phyloP scores from a whole-genome alignment of 495 filamentous ascomycete species.

The Astrothelium subdiscretum region DNA sequence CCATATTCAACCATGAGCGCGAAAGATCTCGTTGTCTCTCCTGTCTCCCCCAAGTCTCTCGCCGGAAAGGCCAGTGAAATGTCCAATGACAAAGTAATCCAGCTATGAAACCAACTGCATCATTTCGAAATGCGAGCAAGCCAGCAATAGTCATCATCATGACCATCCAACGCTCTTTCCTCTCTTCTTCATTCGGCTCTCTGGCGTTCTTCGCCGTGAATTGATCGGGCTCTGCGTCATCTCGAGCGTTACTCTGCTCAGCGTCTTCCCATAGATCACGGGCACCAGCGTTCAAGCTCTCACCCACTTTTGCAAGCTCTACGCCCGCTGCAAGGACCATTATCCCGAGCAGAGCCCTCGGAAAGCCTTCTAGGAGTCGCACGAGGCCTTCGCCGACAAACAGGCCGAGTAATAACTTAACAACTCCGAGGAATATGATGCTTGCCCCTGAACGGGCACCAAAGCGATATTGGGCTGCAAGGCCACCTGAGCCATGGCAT shows the following conservation, averaged over 20 bases:
- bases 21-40: slow-evolving; percentile 8
- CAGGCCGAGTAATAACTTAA: slow-evolving; percentile 67
- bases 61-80: slow-evolving; percentile 23
- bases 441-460: slow-evolving; percentile 79
- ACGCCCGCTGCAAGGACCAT: slow-evolving; percentile 84
- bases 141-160: slow-evolving; percentile 80
- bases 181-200: slow-evolving; percentile 46
- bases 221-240: slow-evolving; percentile 9
- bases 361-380: slow-evolving; percentile 56
- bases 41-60: slow-evolving; percentile 16
- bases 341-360: slow-evolving; percentile 61
- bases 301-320: slow-evolving; percentile 73
- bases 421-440: slow-evolving; percentile 62
- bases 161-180: slow-evolving; percentile 62
- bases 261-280: slow-evolving; percentile 42
- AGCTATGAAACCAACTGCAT: slow-evolving; percentile 72
- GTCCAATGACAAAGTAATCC: slow-evolving; percentile 62
- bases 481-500: slow-evolving; percentile 83
- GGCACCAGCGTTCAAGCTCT: slow-evolving; percentile 64
- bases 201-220: slow-evolving; percentile 8
- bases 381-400: slow-evolving; percentile 59
- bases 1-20: neutral
- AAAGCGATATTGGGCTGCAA: slow-evolving; percentile 82
- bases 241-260: slow-evolving; percentile 26
- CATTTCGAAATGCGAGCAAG: slow-evolving; percentile 78